Conservation (phyloP, 2,329 filamentous ascomycete species). For the Penicillium sp. region DNA sequence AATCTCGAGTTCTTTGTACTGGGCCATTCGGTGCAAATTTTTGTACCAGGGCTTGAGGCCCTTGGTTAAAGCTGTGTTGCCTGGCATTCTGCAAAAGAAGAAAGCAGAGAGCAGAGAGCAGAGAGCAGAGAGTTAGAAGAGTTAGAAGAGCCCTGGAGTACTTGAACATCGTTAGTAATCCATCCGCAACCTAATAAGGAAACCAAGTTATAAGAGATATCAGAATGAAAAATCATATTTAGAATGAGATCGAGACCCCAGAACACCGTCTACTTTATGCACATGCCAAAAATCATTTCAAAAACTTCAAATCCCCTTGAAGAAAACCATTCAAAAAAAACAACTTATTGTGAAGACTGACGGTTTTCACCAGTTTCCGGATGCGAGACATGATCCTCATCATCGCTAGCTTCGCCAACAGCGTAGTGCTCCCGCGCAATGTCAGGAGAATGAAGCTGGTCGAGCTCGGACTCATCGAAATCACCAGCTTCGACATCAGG, state of each 20-base stretch:
- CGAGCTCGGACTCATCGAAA: conserved; percentile 61
- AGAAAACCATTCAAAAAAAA: background rate
- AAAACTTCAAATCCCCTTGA: background rate
- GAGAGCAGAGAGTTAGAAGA: too few species aligned
- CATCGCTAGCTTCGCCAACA: conserved; percentile 48
- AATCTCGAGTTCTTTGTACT: too few species aligned
- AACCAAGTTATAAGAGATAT: background rate
- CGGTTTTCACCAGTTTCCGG: background rate
- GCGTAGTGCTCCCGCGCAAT: conserved; percentile 44
- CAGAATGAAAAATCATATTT: background rate
- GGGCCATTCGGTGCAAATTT: too few species aligned
- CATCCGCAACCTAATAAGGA: background rate
- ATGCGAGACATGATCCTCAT: conserved; percentile 24
- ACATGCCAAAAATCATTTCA: conserved; percentile 5
- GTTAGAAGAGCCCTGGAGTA: too few species aligned
- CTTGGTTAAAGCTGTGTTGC: too few species aligned
- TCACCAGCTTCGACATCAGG: conserved; percentile 60
- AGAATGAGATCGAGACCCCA: background rate
- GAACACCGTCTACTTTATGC: conserved; percentile 4
- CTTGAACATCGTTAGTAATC: too few species aligned
- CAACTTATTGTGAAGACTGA: conserved; percentile 10
- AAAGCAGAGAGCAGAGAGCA: too few species aligned
- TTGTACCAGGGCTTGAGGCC: too few species aligned
- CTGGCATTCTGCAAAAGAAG: too few species aligned
- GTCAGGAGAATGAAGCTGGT: conserved; percentile 49